These are phyloP conservation scores for Solanum bulbocastanum DNA, from an alignment of 257 asterid genomes.

Conservation along the genomic window DNA sequence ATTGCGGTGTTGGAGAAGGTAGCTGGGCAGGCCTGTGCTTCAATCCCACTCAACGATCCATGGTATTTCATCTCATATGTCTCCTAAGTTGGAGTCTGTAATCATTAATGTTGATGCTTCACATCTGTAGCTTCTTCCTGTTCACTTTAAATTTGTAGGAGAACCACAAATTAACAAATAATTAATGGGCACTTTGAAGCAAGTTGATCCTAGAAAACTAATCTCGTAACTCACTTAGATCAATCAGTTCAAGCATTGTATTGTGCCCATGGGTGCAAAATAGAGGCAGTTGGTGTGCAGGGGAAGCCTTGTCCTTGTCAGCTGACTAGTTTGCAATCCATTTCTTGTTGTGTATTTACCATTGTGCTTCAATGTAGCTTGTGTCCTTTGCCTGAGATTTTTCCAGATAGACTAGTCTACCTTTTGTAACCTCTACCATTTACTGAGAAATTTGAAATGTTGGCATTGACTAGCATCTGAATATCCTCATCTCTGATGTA, in stretches of 20 bases:
- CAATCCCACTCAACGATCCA: conserved; percentile 63
- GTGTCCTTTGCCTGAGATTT: not conserved
- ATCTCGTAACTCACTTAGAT: no score
- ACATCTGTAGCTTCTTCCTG: not conserved
- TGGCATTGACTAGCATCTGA: not conserved
- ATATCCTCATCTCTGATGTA: not conserved
- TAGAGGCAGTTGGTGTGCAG: not conserved
- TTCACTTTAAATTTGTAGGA: not conserved
- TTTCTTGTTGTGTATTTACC: not conserved
- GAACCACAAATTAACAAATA: not conserved
- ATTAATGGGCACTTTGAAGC: no score
- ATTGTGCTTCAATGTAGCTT: not conserved
- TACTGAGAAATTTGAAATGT: not conserved
- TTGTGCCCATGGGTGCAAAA: not conserved
- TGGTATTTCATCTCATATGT: conserved; percentile 37
- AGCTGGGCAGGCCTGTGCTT: conserved; percentile 93
- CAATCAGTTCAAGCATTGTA: not conserved
- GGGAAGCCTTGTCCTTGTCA: not conserved
- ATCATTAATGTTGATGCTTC: not conserved
- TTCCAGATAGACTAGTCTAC: not conserved
- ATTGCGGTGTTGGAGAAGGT: conserved; percentile 86
- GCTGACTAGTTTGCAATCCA: not conserved
- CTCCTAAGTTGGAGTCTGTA: not conserved
- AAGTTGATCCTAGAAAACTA: no score
- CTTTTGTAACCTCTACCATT: not conserved